These are phyloP conservation scores for Cladophialophora immunda DNA, from an alignment of 2,329 filamentous ascomycete genomes.

Conservation along the genomic window DNA sequence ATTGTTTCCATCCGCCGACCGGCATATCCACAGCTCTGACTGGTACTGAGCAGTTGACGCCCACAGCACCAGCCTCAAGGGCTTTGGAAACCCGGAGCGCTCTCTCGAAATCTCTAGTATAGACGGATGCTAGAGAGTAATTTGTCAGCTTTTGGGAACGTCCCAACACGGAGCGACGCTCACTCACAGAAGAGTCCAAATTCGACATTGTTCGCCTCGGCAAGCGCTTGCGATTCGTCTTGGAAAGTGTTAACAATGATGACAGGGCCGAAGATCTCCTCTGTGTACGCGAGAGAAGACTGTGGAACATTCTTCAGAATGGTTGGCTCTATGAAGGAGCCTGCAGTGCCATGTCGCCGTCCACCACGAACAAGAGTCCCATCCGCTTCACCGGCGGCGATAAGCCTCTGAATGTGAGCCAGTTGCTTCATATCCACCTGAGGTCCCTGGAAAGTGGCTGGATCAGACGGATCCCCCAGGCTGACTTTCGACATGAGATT, in stretches of 20 bases:
- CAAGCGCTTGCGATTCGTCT: slow-evolving; percentile 48
- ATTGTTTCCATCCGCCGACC: no score
- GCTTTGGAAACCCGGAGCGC: no score
- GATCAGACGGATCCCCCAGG: slow-evolving; percentile 49
- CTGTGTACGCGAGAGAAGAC: slow-evolving; percentile 52
- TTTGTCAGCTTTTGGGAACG: no score
- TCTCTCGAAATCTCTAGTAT: no score
- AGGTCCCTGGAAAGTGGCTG: slow-evolving; percentile 66
- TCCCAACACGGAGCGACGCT: no score
- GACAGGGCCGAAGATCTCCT: slow-evolving; percentile 55
- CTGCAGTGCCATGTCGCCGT: slow-evolving; percentile 63
- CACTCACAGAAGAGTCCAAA: slow-evolving; percentile 51
- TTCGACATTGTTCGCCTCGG: slow-evolving; percentile 48
- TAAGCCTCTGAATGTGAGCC: slow-evolving; percentile 64
- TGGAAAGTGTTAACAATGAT: slow-evolving; percentile 50
- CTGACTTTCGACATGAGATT: slow-evolving; percentile 48
- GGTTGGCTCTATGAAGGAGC: slow-evolving; percentile 43
- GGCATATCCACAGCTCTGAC: no score
- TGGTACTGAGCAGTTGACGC: no score
- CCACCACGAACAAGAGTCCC: slow-evolving; percentile 56
- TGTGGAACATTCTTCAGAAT: slow-evolving; percentile 16
- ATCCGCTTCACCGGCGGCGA: slow-evolving; percentile 63
- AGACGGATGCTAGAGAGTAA: no score
- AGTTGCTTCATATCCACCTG: slow-evolving; percentile 72
- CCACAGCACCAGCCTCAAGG: no score